Evolutionary conservation across 2,329 filamentous ascomycete species (phyloP).

Genomic region (Nothophoma quercina): DNA sequence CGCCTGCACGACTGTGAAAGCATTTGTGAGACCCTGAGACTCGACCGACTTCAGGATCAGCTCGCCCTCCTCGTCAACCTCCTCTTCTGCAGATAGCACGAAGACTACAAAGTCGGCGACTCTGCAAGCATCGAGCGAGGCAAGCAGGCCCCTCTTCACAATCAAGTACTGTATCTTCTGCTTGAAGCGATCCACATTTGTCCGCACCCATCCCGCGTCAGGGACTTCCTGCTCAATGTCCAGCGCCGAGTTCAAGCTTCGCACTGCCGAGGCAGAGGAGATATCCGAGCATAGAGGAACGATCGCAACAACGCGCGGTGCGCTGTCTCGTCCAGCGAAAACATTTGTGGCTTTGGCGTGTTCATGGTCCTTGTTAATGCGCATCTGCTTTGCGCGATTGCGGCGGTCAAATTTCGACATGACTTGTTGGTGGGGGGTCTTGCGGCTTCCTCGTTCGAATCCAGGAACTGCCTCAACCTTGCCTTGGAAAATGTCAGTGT

Average conservation of each 20-base stretch:
- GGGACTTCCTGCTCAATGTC: conserved; percentile 75
- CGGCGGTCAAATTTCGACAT: conserved; percentile 96
- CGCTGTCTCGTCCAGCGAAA: conserved; percentile 86
- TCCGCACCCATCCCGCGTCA: conserved; percentile 65
- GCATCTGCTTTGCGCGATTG: conserved; percentile 92
- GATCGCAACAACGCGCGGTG: conserved; percentile 86
- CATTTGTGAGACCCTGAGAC: conserved; percentile 91
- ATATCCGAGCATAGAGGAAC: conserved; percentile 81
- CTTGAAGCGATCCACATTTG: conserved; percentile 88
- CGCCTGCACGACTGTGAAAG: conserved; percentile 84
- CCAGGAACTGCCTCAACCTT: conserved; percentile 70
- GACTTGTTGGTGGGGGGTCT: conserved; percentile 92
- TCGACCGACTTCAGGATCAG: conserved; percentile 85
- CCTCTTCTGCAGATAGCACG: conserved; percentile 79
- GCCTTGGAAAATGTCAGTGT: conserved; percentile 60
- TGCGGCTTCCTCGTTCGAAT: conserved; percentile 75
- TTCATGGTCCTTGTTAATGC: conserved; percentile 82
- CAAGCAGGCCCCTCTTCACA: conserved; percentile 74
- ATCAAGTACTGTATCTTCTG: conserved; percentile 90
- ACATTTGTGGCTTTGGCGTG: conserved; percentile 80
- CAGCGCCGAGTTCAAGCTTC: conserved; percentile 76
- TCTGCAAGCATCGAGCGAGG: conserved; percentile 83
- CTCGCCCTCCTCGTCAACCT: conserved; percentile 86
- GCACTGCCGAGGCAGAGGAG: conserved; percentile 72
- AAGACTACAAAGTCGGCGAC: conserved; percentile 92